Base-by-base conservation (phyloP, 192 early-diverging fungal species). In the Rhizophagus sp. region DNA sequence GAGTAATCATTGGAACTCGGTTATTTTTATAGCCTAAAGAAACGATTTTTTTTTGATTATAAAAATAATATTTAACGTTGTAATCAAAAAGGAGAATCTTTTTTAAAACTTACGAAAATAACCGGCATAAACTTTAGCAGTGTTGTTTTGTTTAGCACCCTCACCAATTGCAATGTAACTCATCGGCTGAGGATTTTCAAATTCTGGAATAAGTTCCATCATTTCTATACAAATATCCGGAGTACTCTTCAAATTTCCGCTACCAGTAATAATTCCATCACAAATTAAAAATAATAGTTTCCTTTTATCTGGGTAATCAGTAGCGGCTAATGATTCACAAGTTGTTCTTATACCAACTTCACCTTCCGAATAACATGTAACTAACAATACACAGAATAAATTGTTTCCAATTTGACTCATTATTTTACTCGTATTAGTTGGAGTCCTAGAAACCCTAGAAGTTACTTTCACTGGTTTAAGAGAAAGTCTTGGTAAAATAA, bases 361-460 rank as follows among this genome's bases (percentile, higher is more conserved):
- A 67, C 94, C 93, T 84, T 98, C 97, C 39, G 96, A 97, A 83
- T 98, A 98, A 82, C 94, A 95, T 2, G 96, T 94, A 2, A 98
- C 94, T 57, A 97, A 83, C 61, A 95, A 88, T 69, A 97, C 84
- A 2, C 91, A 91, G 78, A 90, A 86, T 4, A 82, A 69, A 12
- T 84, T 78, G 66, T 82, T 85, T 34, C 83, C 81, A 13, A 83
- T 83, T 83, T 85, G 80, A 68, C 81, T 79, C 84, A 86, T 86
- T 11, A 85, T 52, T 81, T 82, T n/a, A 82, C 79, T 17, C 71
- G 87, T 17, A 64, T 77, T 85, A 44, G 50, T 69, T 79, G 72
- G 17, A 79, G 76, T 12, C 77, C 22, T 44, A 76, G 84, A 50
- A 8, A 41, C 39, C 39, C 6, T 41, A 41, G 39, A 41, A 41